Evolutionary conservation across 169 alveolate species (phyloP), one percentile per base, ranked within the genome.

Genomic region (Cryptosporidium sp.): DNA sequence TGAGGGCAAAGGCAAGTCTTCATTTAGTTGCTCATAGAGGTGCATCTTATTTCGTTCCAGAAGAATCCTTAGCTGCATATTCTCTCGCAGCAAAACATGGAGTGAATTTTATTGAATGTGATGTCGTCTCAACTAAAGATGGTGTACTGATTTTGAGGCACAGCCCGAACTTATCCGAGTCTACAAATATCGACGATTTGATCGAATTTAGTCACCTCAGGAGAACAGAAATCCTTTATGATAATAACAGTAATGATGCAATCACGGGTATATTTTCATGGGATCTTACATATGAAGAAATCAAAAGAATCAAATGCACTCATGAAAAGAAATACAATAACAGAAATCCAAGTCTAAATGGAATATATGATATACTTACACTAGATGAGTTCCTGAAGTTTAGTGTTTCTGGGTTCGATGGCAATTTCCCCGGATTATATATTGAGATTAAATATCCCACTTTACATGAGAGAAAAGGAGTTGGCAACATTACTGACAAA

Each of bases 101-200:
- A 1, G 93, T 93, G 31, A 94, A 94, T 58, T 94, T 86, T 84
- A 94, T 92, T 45, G 96, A 94, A 70, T 87, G 92, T 35, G 96
- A 93, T 73, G 44, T 94, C 7, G 92, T 92, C 39, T 92, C 94
- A 6, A 93, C 95, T 7, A 93, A 92, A 75, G 95, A 94, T 70
- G 91, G 91, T 9, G 52, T 51, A 18, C 60, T 93, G 7, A 85
- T 94, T 12, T 84, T 93, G 21, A 92, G 92, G 70, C 96, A 94
- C 67, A 94, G 93, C 37, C 94, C 94, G 3, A 85, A 87, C 45
- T 52, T 94, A 56, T 93, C 92, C 12, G 95, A 92, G 35, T 92
- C 94, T 0, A 91, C 96, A 29, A 85, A 94, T 70, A 65, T 94
- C 21, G 93, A 68, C 21, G 87, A 68, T 70, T 73, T 85, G 10